Evolutionary conservation across 1,139 yeast species (phyloP).

Genomic region (Saccharomyces uvarum): DNA sequence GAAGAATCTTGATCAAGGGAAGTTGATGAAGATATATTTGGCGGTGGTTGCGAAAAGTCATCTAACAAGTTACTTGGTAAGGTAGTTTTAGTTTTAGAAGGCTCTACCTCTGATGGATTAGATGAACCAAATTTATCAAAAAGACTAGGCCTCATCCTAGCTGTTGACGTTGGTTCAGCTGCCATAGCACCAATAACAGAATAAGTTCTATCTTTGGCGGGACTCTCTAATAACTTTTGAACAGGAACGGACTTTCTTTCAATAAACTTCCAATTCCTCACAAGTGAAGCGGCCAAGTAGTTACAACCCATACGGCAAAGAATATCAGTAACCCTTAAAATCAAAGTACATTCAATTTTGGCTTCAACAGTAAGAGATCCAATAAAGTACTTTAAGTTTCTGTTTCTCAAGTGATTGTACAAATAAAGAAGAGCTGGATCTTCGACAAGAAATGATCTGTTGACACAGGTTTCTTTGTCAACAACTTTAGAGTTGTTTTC

Average conservation of each 20-base stretch:
- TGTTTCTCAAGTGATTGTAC: conserved; percentile 52
- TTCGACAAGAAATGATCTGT: conserved; percentile 51
- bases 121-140: conserved; percentile 22
- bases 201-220: conserved; percentile 3
- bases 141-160: conserved; percentile 22
- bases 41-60: conserved; percentile 5
- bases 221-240: conserved; percentile 4
- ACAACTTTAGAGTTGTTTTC: conserved; percentile 24
- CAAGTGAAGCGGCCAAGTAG: conserved; percentile 54
- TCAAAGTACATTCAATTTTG: conserved; percentile 50
- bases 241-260: conserved; percentile 17
- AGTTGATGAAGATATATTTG: not conserved
- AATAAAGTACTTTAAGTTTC: conserved; percentile 40
- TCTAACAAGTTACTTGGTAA: conserved; percentile 6
- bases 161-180: conserved; percentile 18
- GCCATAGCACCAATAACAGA: conserved; percentile 11
- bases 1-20: conserved; percentile 4
- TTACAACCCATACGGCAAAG: conserved; percentile 92
- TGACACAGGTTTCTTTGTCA: conserved; percentile 20
- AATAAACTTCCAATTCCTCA: conserved; percentile 63
- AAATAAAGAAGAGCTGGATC: conserved; percentile 75
- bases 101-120: not conserved
- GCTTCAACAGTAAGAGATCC: conserved; percentile 45
- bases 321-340: conserved; percentile 55
- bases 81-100: not conserved